A percentile compares a stretch with the other conserved stretches of the same genome.
Conservation (phyloP, 169 alveolate genomes). For the Plasmodium chabaudi region DNA sequence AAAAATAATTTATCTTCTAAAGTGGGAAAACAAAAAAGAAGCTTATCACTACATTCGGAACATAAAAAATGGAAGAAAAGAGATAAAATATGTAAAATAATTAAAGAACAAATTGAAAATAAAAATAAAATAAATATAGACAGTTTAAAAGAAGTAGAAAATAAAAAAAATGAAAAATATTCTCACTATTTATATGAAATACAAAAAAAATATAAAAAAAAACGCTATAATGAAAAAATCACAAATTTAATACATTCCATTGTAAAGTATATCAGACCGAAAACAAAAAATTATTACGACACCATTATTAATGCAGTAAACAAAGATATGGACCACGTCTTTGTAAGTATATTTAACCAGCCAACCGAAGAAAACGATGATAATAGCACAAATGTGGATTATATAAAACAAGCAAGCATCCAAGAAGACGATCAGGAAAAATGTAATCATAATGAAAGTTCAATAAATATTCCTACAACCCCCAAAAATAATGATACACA, state of each 20-base stretch:
- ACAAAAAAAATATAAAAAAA: conserved; percentile 18
- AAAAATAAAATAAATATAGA: conserved; percentile 34
- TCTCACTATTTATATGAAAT: conserved; percentile 8
- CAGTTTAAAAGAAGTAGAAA: conserved; percentile 6
- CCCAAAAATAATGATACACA: too few relatives aligned
- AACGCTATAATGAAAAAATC: conserved; percentile 13
- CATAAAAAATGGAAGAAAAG: conserved; percentile 4
- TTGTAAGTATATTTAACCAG: conserved; percentile 10
- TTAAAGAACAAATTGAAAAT: conserved; percentile 2
- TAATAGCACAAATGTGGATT: neutral
- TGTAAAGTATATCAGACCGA: conserved; percentile 54
- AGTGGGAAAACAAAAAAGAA: neutral
- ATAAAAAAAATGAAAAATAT: conserved; percentile 10
- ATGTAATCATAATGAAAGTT: too few relatives aligned
- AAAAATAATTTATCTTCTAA: neutral
- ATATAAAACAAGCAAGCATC: neutral
- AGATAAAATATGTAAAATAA: neutral
- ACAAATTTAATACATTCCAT: conserved; percentile 33
- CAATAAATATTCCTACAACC: too few relatives aligned
- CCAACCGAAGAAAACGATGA: neutral
- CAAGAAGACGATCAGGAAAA: neutral
- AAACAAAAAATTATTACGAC: conserved; percentile 47
- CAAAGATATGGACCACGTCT: conserved; percentile 7
- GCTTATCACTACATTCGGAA: conserved; percentile 4
- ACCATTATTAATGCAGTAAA: conserved; percentile 10